These are phyloP conservation scores for Colletotrichum cereale DNA, from an alignment of 2,329 filamentous ascomycete genomes.

Conservation along the genomic window DNA sequence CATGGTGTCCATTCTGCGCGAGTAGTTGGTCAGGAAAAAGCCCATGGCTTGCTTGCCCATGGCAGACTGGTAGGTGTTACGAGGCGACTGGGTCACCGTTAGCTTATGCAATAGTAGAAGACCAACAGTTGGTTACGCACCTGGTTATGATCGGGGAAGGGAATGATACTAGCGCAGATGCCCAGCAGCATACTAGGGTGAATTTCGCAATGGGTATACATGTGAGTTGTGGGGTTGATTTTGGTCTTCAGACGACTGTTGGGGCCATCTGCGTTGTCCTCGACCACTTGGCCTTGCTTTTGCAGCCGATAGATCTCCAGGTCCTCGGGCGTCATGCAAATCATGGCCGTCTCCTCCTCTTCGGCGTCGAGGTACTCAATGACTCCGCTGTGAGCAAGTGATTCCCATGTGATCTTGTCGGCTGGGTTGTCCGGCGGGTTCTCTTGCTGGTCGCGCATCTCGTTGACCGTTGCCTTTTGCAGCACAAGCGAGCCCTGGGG, in stretches of 20 bases:
- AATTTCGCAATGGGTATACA: slow-evolving; percentile 98
- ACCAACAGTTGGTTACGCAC: slow-evolving; percentile 55
- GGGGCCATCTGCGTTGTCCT: slow-evolving; percentile 73
- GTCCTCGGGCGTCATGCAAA: slow-evolving; percentile 98
- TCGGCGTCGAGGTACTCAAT: slow-evolving; percentile 98
- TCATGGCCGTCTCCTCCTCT: slow-evolving; percentile 99
- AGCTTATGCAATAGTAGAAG: slow-evolving; percentile 44
- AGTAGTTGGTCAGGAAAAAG: slow-evolving; percentile 97
- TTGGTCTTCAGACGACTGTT: slow-evolving; percentile 91
- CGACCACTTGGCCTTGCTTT: slow-evolving; percentile 73
- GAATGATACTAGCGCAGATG: slow-evolving; percentile 99
- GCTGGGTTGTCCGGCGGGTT: slow-evolving; percentile 71
- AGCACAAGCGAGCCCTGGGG: slow-evolving; percentile 83
- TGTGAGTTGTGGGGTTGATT: slow-evolving; percentile 87
- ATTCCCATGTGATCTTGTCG: slow-evolving; percentile 86
- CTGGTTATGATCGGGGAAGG: slow-evolving; percentile 98
- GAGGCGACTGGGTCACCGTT: slow-evolving; percentile 76
- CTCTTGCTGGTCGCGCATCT: slow-evolving; percentile 80
- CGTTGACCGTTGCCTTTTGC: slow-evolving; percentile 83
- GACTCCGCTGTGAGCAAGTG: slow-evolving; percentile 84
- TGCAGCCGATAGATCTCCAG: slow-evolving; percentile 81
- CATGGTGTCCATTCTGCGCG: slow-evolving; percentile 99
- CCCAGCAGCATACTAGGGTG: slow-evolving; percentile 99
- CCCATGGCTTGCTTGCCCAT: slow-evolving; percentile 99
- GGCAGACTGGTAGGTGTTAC: slow-evolving; percentile 99